These are phyloP conservation scores for Ceratocystis papillata DNA, from an alignment of 2,329 filamentous ascomycete species.

Conservation along the genomic window DNA sequence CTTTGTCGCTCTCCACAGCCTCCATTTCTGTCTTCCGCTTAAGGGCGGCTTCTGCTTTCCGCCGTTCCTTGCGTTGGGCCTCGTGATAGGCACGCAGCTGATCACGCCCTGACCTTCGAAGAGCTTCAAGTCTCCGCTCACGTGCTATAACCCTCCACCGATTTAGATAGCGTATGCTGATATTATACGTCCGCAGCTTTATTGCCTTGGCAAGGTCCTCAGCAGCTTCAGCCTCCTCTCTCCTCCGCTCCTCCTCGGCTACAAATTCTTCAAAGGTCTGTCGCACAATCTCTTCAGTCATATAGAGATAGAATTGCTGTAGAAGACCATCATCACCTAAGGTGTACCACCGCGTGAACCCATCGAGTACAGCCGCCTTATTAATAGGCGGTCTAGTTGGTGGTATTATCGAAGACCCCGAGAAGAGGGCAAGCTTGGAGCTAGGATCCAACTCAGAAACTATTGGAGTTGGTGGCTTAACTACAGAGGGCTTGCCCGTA, in stretches of 20 bases:
- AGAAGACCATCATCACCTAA: constrained; percentile 44
- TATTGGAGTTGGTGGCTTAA: neutral
- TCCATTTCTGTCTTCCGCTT: constrained; percentile 19
- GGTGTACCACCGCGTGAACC: constrained; percentile 46
- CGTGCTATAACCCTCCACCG: constrained; percentile 43
- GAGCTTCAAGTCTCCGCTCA: constrained; percentile 39
- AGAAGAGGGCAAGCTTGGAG: constrained; percentile 19
- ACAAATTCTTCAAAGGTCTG: constrained; percentile 36
- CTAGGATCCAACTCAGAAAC: constrained; percentile 9
- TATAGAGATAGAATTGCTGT: constrained; percentile 39
- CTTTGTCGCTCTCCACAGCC: constrained; percentile 19
- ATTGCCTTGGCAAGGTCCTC: constrained; percentile 38
- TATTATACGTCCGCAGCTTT: constrained; percentile 40
- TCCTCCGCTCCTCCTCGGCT: constrained; percentile 35
- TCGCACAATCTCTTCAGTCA: constrained; percentile 38
- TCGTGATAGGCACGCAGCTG: constrained; percentile 40
- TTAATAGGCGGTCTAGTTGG: constrained; percentile 10
- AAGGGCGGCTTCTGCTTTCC: constrained; percentile 29
- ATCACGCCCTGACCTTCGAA: constrained; percentile 43
- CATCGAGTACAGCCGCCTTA: constrained; percentile 31
- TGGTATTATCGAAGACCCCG: constrained; percentile 14
- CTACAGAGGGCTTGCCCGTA: neutral
- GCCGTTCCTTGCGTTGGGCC: constrained; percentile 32
- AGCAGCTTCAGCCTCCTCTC: constrained; percentile 40
- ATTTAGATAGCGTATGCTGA: constrained; percentile 47